Conservation (phyloP, 225 moss, liverwort and hornwort genomes). For the Takakia lepidozioides region DNA sequence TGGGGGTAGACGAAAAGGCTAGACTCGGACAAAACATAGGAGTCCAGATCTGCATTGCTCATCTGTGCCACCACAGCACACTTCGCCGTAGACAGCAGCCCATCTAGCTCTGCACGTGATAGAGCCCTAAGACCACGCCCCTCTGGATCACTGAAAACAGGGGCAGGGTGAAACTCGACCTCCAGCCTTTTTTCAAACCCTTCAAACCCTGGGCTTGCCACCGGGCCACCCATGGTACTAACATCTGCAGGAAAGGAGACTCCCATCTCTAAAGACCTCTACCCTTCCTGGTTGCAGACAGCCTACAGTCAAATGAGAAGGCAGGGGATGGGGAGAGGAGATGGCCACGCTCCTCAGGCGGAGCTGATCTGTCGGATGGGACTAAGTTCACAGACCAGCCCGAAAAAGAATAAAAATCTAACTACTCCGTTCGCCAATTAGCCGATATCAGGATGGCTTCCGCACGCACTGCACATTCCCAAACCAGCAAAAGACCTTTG, state of each 20-base stretch:
- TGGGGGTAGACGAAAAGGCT: constrained; percentile 67
- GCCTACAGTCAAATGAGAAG: constrained; percentile 9
- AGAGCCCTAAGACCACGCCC: constrained; percentile 62
- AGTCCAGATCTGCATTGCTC: constrained; percentile 60
- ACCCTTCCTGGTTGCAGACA: constrained; percentile 11
- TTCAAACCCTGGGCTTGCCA: constrained; percentile 66
- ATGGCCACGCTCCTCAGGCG: constrained; percentile 50
- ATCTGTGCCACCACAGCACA: constrained; percentile 65
- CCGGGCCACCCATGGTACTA: constrained; percentile 12
- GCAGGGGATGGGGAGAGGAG: constrained; percentile 7
- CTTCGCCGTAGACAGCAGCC: constrained; percentile 60
- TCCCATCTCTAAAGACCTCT: constrained; percentile 30
- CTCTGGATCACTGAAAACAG: constrained; percentile 53
- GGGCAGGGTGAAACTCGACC: constrained; percentile 55
- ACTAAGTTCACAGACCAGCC: constrained; percentile 74
- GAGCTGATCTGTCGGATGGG: constrained; percentile 55
- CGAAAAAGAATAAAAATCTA: constrained; percentile 19
- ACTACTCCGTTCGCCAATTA: constrained; percentile 18
- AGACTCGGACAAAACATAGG: constrained; percentile 85
- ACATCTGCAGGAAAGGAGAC: constrained; percentile 18
- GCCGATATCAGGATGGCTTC: constrained; percentile 99
- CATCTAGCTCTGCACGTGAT: constrained; percentile 45
- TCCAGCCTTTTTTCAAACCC: constrained; percentile 91
- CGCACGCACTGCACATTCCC: constrained; percentile 95
- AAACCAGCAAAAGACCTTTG: too few relatives aligned